Evolutionary conservation across 495 filamentous ascomycete genomes (phyloP).

Genomic region (Penicillium salamii): DNA sequence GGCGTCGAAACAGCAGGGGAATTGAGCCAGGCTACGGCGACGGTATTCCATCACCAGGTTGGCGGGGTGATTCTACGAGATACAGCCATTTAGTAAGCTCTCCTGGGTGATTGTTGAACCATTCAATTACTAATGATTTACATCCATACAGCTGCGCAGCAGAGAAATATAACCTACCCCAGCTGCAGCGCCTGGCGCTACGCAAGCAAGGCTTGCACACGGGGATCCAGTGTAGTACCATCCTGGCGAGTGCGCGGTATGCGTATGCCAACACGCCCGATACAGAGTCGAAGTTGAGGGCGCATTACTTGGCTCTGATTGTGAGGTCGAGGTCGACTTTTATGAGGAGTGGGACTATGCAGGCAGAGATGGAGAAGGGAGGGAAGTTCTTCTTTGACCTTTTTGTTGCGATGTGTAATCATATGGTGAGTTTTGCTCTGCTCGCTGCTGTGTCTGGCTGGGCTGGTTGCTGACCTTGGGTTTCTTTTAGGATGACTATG

Average conservation of each 20-base stretch:
- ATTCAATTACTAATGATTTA: too few species aligned
- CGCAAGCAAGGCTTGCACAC: slow-evolving; percentile 88
- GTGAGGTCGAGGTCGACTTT: slow-evolving; percentile 93
- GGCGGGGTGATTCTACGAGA: slow-evolving; percentile 76
- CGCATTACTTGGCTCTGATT: slow-evolving; percentile 91
- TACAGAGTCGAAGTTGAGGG: slow-evolving; percentile 82
- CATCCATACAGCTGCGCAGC: too few species aligned
- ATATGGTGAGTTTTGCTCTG: slow-evolving; percentile 55
- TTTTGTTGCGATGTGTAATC: slow-evolving; percentile 93
- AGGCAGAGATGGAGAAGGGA: slow-evolving; percentile 93
- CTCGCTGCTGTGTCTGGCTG: too few species aligned
- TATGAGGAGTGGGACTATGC: slow-evolving; percentile 95
- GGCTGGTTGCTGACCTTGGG: neutral
- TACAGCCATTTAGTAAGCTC: slow-evolving; percentile 90
- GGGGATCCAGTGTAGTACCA: slow-evolving; percentile 80
- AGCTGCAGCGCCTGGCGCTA: slow-evolving; percentile 82
- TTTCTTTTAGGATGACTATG: slow-evolving; percentile 26
- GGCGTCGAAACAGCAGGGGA: slow-evolving; percentile 37
- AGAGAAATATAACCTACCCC: slow-evolving; percentile 78
- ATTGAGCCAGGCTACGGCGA: slow-evolving; percentile 51
- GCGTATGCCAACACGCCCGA: slow-evolving; percentile 93
- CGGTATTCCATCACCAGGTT: slow-evolving; percentile 66
- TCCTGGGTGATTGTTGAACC: too few species aligned
- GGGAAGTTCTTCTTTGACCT: slow-evolving; percentile 94
- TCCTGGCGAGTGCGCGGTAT: slow-evolving; percentile 86